Evolutionary conservation across 202 grass and related monocot genomes (phyloP).

Genomic region (Panicum virgatum): DNA sequence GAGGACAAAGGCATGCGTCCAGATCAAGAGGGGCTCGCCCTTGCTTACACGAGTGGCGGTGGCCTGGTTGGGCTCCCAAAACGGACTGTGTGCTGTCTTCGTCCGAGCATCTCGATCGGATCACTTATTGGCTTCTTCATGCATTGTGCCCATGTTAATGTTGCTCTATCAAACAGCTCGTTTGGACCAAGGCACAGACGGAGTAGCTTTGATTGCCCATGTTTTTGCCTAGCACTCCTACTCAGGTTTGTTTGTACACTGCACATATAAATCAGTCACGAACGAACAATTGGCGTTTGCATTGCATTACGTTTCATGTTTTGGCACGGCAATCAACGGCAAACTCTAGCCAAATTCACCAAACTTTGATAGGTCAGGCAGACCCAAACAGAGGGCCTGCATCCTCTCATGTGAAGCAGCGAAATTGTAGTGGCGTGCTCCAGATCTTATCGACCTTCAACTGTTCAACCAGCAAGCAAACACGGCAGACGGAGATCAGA

Average conservation of each 20-base stretch:
- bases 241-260: not conserved
- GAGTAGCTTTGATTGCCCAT: not conserved
- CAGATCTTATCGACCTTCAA: not conserved
- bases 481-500: not conserved
- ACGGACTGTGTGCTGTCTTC: not conserved
- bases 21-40: not conserved
- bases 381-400: not conserved
- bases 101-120: not conserved
- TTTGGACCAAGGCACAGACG: not conserved
- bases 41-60: not conserved
- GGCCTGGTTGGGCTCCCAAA: not conserved
- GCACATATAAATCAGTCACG: not conserved
- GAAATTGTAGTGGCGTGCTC: not conserved
- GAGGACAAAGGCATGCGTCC: constrained; percentile 10
- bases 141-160: not conserved
- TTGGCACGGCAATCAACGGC: not conserved
- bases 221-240: not conserved
- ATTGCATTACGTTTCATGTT: not conserved
- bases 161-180: not conserved
- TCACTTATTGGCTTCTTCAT: not conserved
- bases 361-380: not conserved
- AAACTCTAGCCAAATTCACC: not conserved
- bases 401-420: not conserved
- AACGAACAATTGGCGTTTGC: not conserved
- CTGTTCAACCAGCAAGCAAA: not conserved